Conservation (phyloP, 306 rosid genomes). For the Citrullus colocynthis region DNA sequence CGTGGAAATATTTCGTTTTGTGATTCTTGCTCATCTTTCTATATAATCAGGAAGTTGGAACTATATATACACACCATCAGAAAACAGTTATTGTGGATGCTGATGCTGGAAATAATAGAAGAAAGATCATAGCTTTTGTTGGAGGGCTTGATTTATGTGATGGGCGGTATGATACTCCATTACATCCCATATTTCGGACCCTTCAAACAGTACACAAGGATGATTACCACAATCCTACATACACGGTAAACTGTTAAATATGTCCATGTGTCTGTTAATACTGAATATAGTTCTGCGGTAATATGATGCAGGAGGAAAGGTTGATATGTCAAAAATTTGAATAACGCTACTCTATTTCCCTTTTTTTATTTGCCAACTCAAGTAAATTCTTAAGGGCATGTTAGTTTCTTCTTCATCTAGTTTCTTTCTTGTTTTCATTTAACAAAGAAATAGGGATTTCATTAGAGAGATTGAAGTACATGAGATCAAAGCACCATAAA, state of each 20-base stretch:
- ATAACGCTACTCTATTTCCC: neutral
- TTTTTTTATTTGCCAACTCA: neutral
- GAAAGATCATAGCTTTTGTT: constrained; percentile 86
- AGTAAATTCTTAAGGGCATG: neutral
- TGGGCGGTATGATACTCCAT: constrained; percentile 86
- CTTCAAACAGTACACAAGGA: constrained; percentile 74
- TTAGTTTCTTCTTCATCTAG: neutral
- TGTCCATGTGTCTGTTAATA: neutral
- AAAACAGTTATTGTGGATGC: constrained; percentile 91
- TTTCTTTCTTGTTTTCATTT: neutral
- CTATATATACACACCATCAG: constrained; percentile 97
- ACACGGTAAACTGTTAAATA: constrained; percentile 38
- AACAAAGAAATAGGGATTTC: neutral
- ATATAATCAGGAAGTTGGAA: constrained; percentile 64
- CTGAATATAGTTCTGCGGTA: neutral
- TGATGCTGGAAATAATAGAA: constrained; percentile 59
- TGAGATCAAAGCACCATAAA: neutral
- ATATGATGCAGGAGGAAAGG: neutral
- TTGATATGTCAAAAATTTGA: neutral
- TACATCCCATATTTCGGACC: constrained; percentile 60
- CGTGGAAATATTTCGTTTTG: constrained; percentile 5
- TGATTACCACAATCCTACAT: constrained; percentile 94
- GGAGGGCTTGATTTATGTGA: constrained; percentile 98
- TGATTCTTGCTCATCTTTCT: constrained; percentile 14
- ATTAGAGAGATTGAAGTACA: neutral